These are phyloP conservation scores for Austroboletus eburneus DNA, from an alignment of 768 basidiomycete genomes.

Conservation along the genomic window DNA sequence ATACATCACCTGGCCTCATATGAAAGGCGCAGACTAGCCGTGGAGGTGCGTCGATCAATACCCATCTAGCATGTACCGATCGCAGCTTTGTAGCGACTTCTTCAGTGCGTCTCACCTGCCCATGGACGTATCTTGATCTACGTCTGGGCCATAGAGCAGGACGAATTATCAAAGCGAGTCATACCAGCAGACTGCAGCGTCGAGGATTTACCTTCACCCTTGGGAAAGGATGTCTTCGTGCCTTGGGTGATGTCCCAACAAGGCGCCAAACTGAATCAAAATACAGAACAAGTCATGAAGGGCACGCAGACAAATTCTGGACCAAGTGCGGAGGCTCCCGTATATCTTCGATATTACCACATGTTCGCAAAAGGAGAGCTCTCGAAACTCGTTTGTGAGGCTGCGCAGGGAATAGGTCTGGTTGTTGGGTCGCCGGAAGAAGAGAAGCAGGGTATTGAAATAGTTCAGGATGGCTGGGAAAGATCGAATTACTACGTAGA, in stretches of 20 bases:
- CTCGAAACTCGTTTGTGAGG: conserved; percentile 50
- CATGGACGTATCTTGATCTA: conserved; percentile 86
- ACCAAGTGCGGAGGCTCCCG: conserved; percentile 22
- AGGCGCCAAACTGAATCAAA: conserved; percentile 17
- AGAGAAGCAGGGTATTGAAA: conserved; percentile 49
- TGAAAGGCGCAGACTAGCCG: conserved; percentile 63
- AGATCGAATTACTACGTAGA: conserved; percentile 87
- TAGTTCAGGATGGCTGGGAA: conserved; percentile 79
- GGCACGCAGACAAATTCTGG: neutral
- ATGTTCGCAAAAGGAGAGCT: conserved; percentile 89
- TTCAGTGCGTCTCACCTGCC: conserved; percentile 57
- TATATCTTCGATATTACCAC: conserved; percentile 92
- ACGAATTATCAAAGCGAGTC: conserved; percentile 71
- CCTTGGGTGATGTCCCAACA: conserved; percentile 71
- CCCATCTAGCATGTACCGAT: neutral
- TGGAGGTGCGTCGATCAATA: conserved; percentile 51
- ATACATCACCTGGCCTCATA: conserved; percentile 92
- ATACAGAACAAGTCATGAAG: conserved; percentile 4
- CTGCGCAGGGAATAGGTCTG: conserved; percentile 56
- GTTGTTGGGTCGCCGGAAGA: conserved; percentile 38
- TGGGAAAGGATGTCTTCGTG: conserved; percentile 81
- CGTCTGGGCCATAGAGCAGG: conserved; percentile 97
- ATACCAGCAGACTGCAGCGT: conserved; percentile 37
- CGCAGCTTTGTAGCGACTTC: conserved; percentile 43
- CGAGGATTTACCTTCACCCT: conserved; percentile 3